Base-by-base conservation (phyloP, 2,329 filamentous ascomycete genomes). In the Capronia epimyces region DNA sequence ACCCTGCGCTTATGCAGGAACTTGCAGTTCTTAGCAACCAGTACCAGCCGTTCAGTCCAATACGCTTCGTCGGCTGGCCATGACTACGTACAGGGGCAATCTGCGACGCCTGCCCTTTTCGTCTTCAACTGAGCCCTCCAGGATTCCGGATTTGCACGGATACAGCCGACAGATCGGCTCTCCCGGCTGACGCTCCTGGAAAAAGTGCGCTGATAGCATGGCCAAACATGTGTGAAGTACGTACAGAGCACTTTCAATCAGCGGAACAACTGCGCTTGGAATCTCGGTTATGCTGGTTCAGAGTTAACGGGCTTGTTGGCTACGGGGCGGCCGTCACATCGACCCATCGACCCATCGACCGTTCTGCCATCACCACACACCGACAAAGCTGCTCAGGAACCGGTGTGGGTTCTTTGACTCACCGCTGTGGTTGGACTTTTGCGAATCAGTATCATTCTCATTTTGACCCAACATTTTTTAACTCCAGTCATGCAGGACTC, bases 1-100 rank as follows among this genome's bases (percentile, higher is more conserved):
- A 40, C 37, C n/a, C 8, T 51, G 36, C 50, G 54, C 54, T 56
- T 53, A 53, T 53, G 54, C 54, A 56, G 54, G 54, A 53, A 53
- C 54, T 46, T 43, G 37, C 32, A 22, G 40, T 21, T 18, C 25
- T 16, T 9, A 20, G 34, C 52, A 39, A 46, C 18, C 29, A 40
- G 29, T 16, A 46, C 22, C 29, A 55, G 34, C 22, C 37, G 47
- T 45, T 29, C 43, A 32, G 43, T 49, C 46, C 46, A 43, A 41
- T 46, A 3, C 15, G 15, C 20, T 20, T 37, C 29, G 31, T 32
- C 43, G 15, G 34, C 34, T 37, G n/a, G 2, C 31, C 15, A 21
- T 25, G 7, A 18, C 20, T 27, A 10, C 6, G 20, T 46, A 21
- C 39, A 20, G 20, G 36, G 36, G 20, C 15, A 39, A 5, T 4